Conservation (phyloP, 495 filamentous ascomycete species). For the Xylaria intraflava region DNA sequence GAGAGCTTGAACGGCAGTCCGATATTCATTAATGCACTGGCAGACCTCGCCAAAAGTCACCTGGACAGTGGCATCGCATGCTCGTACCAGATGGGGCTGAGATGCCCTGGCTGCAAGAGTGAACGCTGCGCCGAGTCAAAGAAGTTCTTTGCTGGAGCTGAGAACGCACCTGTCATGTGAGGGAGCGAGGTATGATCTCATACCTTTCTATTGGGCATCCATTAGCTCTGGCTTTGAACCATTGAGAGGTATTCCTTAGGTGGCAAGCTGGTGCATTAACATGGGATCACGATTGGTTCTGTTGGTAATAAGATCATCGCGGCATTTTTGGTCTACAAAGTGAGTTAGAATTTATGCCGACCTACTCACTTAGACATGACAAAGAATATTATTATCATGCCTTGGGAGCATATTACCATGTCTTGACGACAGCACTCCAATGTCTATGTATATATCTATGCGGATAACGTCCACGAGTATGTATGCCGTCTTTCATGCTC, state of each 20-base stretch:
- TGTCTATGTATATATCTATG: not conserved
- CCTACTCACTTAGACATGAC: too few species aligned
- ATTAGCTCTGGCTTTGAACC: not conserved
- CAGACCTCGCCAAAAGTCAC: conserved; percentile 76
- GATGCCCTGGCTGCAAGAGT: conserved; percentile 91
- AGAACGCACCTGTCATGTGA: conserved; percentile 22
- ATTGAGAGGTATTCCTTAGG: not conserved
- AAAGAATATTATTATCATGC: too few species aligned
- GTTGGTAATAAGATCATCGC: too few species aligned
- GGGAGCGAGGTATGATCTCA: not conserved
- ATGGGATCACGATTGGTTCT: too few species aligned
- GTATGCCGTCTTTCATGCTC: too few species aligned
- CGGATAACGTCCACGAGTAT: too few species aligned
- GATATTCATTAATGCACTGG: conserved; percentile 85
- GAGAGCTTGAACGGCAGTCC: conserved; percentile 91
- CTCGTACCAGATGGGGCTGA: conserved; percentile 78
- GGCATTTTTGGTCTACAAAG: too few species aligned
- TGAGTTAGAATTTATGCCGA: too few species aligned
- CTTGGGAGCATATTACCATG: too few species aligned
- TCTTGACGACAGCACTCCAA: too few species aligned
- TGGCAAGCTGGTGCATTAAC: not conserved
- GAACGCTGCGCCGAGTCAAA: conserved; percentile 87
- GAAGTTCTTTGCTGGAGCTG: conserved; percentile 72
- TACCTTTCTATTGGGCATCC: not conserved
- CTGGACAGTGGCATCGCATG: conserved; percentile 58